phyloP scores from a whole-genome alignment of 2,329 filamentous ascomycete genomes.

The Amylocarpus encephaloides region DNA sequence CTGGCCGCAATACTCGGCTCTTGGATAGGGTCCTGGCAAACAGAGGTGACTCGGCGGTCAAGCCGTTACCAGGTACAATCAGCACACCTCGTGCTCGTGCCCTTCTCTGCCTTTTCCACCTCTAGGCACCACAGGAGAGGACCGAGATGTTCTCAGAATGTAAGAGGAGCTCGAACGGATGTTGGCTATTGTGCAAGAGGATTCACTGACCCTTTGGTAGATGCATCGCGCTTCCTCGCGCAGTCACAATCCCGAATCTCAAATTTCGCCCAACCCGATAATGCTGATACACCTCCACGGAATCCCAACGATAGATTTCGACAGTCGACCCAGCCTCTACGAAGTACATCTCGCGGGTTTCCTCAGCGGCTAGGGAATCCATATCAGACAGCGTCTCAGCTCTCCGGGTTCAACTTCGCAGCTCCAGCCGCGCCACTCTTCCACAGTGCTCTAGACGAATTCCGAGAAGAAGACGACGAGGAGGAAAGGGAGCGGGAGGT shows the following conservation, averaged over 20 bases:
- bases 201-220: constrained; percentile 39
- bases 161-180: constrained; percentile 14
- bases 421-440: constrained; percentile 85
- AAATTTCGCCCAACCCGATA: constrained; percentile 57
- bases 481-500: constrained; percentile 85
- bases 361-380: constrained; percentile 55
- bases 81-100: constrained; percentile 2
- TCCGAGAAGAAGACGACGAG: constrained; percentile 88
- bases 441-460: constrained; percentile 83
- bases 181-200: not conserved
- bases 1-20: not conserved
- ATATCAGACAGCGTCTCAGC: constrained; percentile 69
- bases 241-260: constrained; percentile 92
- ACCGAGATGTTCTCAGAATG: constrained; percentile 32
- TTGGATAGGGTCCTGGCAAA: constrained; percentile 3
- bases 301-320: constrained; percentile 31
- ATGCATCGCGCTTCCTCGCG: constrained; percentile 92
- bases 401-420: constrained; percentile 71
- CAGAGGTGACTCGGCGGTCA: constrained; percentile 1
- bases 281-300: constrained; percentile 35
- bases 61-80: constrained; percentile 8
- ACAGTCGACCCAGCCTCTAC: constrained; percentile 22
- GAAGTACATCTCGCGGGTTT: constrained; percentile 24
- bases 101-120: not conserved
- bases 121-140: constrained; percentile 3